Conservation (phyloP, 805 yeast genomes). For the Ogataea wickerhamii region DNA sequence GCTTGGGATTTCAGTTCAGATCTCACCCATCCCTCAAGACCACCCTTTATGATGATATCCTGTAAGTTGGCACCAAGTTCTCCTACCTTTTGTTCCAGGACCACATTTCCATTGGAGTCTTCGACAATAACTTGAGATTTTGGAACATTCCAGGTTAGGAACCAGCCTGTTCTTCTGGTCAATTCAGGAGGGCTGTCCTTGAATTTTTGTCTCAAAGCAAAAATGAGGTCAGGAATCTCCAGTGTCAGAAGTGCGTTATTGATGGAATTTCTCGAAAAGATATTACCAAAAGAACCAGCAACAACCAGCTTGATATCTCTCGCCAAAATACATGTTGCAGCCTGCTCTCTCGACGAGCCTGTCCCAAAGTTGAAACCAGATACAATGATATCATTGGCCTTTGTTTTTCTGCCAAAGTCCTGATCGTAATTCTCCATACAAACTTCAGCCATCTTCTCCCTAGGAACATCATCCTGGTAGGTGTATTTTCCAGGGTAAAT, state of each 20-base stretch:
- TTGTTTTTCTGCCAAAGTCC: conserved; percentile 77
- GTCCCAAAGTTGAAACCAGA: conserved; percentile 97
- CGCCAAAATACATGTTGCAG: conserved; percentile 96
- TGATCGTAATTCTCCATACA: conserved; percentile 99
- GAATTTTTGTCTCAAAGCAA: conserved; percentile 69
- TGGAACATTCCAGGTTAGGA: conserved; percentile 88
- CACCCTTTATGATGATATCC: conserved; percentile 95
- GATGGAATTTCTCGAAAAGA: conserved; percentile 91
- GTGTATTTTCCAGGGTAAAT: conserved; percentile 99
- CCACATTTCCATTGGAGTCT: conserved; percentile 57
- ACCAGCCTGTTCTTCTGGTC: conserved; percentile 94
- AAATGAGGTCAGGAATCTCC: conserved; percentile 86
- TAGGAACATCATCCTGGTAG: conserved; percentile 93
- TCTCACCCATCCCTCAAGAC: conserved; percentile 97
- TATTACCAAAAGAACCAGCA: conserved; percentile 96
- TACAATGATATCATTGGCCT: conserved; percentile 80
- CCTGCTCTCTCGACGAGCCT: conserved; percentile 98
- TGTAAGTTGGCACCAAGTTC: conserved; percentile 94
- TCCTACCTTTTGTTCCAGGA: conserved; percentile 85
- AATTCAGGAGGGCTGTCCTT: conserved; percentile 53
- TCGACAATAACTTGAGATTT: conserved; percentile 75
- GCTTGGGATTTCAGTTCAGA: conserved; percentile 44
- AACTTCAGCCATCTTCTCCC: conserved; percentile 96
- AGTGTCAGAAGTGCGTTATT: conserved; percentile 92
- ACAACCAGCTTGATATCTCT: conserved; percentile 90